Evolutionary conservation across 2,329 filamentous ascomycete genomes (phyloP).

Genomic region (Xylaria sp.): DNA sequence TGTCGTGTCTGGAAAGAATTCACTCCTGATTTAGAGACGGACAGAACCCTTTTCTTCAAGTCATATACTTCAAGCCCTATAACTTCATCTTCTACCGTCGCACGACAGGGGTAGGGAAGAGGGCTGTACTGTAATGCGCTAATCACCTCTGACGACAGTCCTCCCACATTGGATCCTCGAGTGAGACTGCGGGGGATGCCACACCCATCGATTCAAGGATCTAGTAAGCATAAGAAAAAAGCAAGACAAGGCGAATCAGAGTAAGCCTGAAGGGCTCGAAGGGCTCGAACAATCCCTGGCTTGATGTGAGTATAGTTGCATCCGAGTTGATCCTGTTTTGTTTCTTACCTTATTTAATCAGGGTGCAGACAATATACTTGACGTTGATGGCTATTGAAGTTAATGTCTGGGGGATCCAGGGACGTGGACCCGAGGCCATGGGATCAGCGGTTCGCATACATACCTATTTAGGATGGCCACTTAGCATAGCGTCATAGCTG

Average conservation of each 20-base stretch:
- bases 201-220: constrained; percentile 5
- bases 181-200: constrained; percentile 13
- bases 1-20: background rate
- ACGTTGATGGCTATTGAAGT: background rate
- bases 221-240: constrained; percentile 9
- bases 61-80: constrained; percentile 12
- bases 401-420: background rate
- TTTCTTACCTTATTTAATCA: background rate
- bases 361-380: background rate
- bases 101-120: background rate
- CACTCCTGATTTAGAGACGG: background rate
- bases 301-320: constrained; percentile 8
- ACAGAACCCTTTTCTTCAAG: background rate
- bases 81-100: background rate
- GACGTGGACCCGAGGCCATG: background rate
- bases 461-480: background rate
- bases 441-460: constrained; percentile 18
- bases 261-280: background rate
- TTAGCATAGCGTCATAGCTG: background rate
- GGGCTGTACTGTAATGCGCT: background rate
- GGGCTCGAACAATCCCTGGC: background rate
- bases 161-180: constrained; percentile 15
- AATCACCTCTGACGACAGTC: background rate
- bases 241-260: background rate
- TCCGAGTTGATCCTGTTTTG: background rate